Evolutionary conservation across 148 eudicot genomes (phyloP).

Genomic region (Fagopyrum esculentum): DNA sequence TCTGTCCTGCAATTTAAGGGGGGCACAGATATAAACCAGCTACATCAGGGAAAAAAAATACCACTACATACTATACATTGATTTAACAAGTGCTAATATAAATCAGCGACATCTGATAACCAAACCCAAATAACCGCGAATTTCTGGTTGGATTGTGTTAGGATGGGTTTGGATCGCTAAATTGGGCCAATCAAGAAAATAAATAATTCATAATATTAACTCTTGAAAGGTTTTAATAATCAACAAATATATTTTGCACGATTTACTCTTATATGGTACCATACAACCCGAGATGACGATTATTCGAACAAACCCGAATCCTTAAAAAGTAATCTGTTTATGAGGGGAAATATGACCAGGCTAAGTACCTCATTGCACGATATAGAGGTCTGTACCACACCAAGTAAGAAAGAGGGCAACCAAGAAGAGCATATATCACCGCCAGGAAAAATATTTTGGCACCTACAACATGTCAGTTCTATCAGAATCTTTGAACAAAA

Average conservation of each 20-base stretch:
- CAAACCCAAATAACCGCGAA: background rate
- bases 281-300: background rate
- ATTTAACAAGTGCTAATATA: background rate
- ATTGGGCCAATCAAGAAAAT: background rate
- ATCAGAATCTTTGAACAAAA: constrained; percentile 18
- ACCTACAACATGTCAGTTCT: constrained; percentile 37
- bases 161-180: too few relatives aligned
- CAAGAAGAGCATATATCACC: constrained; percentile 69
- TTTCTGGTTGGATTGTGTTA: background rate
- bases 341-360: background rate
- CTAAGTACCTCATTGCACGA: constrained; percentile 86
- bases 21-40: background rate
- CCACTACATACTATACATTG: background rate
- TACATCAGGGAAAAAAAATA: background rate
- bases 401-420: constrained; percentile 76
- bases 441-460: constrained; percentile 87
- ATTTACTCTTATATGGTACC: background rate
- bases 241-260: background rate
- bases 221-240: background rate
- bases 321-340: background rate
- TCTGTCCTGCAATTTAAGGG: constrained; percentile 61
- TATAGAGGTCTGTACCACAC: constrained; percentile 96
- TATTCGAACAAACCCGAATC: background rate
- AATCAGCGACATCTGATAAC: background rate
- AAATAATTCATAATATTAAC: background rate